Evolutionary conservation across 169 alveolate genomes (phyloP).

Genomic region (Plasmodium vinckei): DNA sequence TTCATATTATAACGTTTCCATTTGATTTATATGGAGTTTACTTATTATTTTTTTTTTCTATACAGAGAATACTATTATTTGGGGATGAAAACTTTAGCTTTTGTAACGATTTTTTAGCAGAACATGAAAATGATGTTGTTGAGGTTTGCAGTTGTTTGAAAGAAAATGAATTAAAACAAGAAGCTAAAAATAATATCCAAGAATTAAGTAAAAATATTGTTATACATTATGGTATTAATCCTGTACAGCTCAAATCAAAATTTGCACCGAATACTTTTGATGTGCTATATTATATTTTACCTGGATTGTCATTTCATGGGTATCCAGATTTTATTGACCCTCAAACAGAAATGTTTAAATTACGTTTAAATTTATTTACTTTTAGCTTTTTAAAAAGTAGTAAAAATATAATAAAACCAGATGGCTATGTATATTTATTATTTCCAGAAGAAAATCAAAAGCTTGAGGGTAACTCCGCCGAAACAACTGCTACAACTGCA

Average conservation of each 20-base stretch:
- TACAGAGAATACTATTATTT: conserved; percentile 53
- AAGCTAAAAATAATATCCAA: conserved; percentile 54
- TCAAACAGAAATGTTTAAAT: conserved; percentile 77
- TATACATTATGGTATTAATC: conserved; percentile 79
- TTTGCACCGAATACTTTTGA: conserved; percentile 77
- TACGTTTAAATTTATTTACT: conserved; percentile 80
- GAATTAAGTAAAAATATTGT: conserved; percentile 47
- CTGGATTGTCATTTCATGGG: conserved; percentile 76
- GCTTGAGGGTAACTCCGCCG: background rate
- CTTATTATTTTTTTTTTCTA: conserved; percentile 5
- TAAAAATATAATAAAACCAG: conserved; percentile 68
- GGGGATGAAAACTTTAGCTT: conserved; percentile 76
- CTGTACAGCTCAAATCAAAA: conserved; percentile 75
- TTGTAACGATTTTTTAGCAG: conserved; percentile 63
- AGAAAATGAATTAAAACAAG: conserved; percentile 76
- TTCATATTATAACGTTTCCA: no score
- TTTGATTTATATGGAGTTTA: no score
- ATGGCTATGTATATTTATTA: conserved; percentile 75
- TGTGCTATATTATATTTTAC: conserved; percentile 73
- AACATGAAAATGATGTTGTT: conserved; percentile 66
- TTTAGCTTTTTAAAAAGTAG: conserved; percentile 79
- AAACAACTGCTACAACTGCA: background rate
- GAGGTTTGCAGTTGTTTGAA: conserved; percentile 76
- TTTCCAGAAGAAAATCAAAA: conserved; percentile 66
- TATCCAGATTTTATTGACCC: conserved; percentile 78